A percentile compares a stretch with the other conserved stretches of the same genome.
Conservation (phyloP, 768 basidiomycete genomes). For the Bullera alba region DNA sequence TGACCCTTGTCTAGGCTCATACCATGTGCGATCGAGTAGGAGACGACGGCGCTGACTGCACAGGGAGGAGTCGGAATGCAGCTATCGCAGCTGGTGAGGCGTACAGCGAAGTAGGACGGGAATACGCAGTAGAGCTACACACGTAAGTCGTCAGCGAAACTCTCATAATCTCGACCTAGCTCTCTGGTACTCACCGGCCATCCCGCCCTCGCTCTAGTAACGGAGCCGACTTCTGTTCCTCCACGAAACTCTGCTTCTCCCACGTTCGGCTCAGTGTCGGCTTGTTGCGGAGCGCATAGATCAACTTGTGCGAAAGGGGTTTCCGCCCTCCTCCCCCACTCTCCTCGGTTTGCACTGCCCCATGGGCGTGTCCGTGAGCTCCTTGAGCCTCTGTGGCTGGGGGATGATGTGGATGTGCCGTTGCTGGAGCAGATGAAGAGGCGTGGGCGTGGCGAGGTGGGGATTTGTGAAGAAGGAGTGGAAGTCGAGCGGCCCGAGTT, state of each 20-base stretch:
- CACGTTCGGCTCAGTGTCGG: slow-evolving; percentile 16
- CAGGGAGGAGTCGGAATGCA: slow-evolving; percentile 13
- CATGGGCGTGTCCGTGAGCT: too few species aligned
- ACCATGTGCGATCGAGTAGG: too few species aligned
- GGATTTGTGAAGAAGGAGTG: too few species aligned
- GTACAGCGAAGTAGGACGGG: slow-evolving; percentile 18
- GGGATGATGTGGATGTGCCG: too few species aligned
- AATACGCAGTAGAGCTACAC: neutral
- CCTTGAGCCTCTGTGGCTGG: too few species aligned
- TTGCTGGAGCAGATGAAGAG: too few species aligned
- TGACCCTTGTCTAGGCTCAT: too few species aligned
- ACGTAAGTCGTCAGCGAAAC: neutral
- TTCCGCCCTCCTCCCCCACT: too few species aligned
- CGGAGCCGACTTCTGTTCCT: slow-evolving; percentile 5
- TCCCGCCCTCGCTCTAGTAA: neutral
- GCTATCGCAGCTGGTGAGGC: slow-evolving; percentile 19
- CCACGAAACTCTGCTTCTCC: slow-evolving; percentile 15
- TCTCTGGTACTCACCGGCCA: neutral
- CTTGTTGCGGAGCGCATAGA: slow-evolving; percentile 7
- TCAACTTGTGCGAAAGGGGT: slow-evolving; percentile 6
- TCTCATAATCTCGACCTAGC: neutral
- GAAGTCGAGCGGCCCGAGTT: too few species aligned
- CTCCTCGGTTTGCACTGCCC: too few species aligned
- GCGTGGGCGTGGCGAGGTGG: too few species aligned
- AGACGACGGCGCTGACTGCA: slow-evolving; percentile 7